Evolutionary conservation across 208 protist species (phyloP).

Genomic region (Leptomonas pyrrhocoris): DNA sequence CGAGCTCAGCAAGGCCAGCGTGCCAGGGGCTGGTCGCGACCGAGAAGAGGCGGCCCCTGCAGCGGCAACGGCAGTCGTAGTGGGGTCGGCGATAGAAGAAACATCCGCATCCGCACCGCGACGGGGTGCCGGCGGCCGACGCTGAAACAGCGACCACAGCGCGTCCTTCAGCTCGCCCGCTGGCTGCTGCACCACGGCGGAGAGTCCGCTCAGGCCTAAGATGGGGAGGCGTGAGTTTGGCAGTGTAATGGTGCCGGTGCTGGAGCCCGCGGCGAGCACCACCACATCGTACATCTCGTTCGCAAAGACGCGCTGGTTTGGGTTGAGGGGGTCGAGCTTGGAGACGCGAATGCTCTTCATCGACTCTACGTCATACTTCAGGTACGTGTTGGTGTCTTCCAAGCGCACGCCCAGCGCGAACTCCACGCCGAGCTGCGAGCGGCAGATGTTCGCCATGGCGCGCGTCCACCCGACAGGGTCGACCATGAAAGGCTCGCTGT

Average conservation of each 20-base stretch:
- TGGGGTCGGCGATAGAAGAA: background rate
- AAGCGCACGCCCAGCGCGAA: slow-evolving; percentile 66
- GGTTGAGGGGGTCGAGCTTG: slow-evolving; percentile 27
- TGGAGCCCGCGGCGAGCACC: slow-evolving; percentile 69
- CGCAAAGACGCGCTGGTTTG: slow-evolving; percentile 30
- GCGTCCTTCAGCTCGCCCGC: slow-evolving; percentile 28
- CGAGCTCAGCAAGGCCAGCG: slow-evolving; percentile 32
- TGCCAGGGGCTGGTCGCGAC: slow-evolving; percentile 11
- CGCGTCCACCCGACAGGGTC: slow-evolving; percentile 80
- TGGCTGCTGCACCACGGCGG: slow-evolving; percentile 35
- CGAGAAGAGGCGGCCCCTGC: background rate
- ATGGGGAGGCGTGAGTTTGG: slow-evolving; percentile 69
- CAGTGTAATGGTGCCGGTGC: slow-evolving; percentile 62
- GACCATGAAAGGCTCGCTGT: slow-evolving; percentile 61
- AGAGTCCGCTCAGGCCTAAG: slow-evolving; percentile 59
- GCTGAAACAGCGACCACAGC: slow-evolving; percentile 35
- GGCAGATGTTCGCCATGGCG: slow-evolving; percentile 58
- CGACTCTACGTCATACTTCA: slow-evolving; percentile 69
- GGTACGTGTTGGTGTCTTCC: slow-evolving; percentile 52
- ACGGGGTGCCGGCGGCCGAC: background rate
- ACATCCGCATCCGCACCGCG: background rate
- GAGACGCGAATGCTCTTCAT: slow-evolving; percentile 63
- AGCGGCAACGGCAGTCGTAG: background rate
- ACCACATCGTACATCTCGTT: slow-evolving; percentile 74
- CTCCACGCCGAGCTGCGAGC: slow-evolving; percentile 51